These are phyloP conservation scores for Serpula lacrymans DNA, from an alignment of 768 basidiomycete species.

Conservation along the genomic window DNA sequence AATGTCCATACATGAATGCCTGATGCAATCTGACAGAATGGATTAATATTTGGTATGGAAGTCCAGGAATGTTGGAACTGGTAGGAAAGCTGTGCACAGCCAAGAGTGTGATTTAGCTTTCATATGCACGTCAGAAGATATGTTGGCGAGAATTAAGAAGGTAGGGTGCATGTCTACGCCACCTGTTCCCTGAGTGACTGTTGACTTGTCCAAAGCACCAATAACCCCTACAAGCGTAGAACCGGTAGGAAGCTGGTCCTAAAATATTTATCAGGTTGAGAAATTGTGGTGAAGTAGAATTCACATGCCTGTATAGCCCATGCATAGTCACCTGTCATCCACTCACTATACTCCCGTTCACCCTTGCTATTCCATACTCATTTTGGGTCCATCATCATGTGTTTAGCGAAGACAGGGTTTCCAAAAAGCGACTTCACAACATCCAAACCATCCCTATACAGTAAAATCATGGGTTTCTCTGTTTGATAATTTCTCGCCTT, in stretches of 20 bases:
- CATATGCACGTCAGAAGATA: too few relatives aligned
- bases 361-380: too few relatives aligned
- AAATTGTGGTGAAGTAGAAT: neutral
- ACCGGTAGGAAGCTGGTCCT: slow-evolving; percentile 10
- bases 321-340: neutral
- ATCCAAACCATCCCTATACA: too few relatives aligned
- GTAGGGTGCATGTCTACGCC: slow-evolving; percentile 7
- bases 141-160: slow-evolving; percentile 9
- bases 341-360: neutral
- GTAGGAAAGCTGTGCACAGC: slow-evolving; percentile 15
- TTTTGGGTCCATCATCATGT: too few relatives aligned
- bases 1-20: slow-evolving; percentile 16
- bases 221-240: slow-evolving; percentile 15
- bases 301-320: neutral
- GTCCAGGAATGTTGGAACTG: slow-evolving; percentile 18
- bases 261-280: neutral
- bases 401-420: too few relatives aligned
- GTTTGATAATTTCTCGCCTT: too few relatives aligned
- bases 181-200: neutral
- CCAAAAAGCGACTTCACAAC: too few relatives aligned
- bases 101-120: slow-evolving; percentile 16
- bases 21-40: too few relatives aligned
- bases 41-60: too few relatives aligned
- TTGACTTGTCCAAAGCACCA: slow-evolving; percentile 16
- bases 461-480: too few relatives aligned